These are phyloP conservation scores for Arbutus unedo DNA, from an alignment of 148 eudicot genomes.

Conservation along the genomic window DNA sequence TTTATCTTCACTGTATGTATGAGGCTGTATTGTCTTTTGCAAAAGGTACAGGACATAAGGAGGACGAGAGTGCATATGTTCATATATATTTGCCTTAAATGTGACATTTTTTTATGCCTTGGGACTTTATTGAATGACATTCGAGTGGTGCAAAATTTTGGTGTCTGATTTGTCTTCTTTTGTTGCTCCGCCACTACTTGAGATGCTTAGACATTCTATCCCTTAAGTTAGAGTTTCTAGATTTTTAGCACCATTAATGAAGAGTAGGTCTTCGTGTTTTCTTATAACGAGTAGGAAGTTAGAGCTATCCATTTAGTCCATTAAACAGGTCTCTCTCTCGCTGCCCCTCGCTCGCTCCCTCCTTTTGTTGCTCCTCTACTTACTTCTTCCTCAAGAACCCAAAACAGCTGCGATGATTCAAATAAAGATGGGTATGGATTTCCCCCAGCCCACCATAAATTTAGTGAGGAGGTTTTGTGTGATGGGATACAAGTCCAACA, in stretches of 20 bases:
- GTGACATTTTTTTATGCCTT: conserved; percentile 4
- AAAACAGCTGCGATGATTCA: too few species aligned
- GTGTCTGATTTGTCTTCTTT: not conserved
- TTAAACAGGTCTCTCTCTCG: too few species aligned
- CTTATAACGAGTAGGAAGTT: not conserved
- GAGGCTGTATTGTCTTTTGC: too few species aligned
- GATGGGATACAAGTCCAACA: not conserved
- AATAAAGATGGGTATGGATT: conserved; percentile 20
- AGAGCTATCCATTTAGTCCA: too few species aligned
- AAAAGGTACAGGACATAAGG: not conserved
- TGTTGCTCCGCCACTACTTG: not conserved
- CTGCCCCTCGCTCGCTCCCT: too few species aligned
- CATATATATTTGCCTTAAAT: not conserved
- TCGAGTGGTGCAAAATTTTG: not conserved
- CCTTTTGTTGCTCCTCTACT: too few species aligned
- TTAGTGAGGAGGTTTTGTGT: conserved; percentile 14
- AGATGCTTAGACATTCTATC: not conserved
- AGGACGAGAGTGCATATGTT: not conserved
- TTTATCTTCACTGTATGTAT: too few species aligned
- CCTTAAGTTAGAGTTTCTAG: not conserved
- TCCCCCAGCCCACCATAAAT: conserved; percentile 18
- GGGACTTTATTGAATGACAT: not conserved
- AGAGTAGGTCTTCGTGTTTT: not conserved
- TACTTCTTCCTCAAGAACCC: conserved; percentile 44
- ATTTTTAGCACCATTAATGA: not conserved